Conservation (phyloP, 1,284 basidiomycete species). For the Fomitopsis betulina region DNA sequence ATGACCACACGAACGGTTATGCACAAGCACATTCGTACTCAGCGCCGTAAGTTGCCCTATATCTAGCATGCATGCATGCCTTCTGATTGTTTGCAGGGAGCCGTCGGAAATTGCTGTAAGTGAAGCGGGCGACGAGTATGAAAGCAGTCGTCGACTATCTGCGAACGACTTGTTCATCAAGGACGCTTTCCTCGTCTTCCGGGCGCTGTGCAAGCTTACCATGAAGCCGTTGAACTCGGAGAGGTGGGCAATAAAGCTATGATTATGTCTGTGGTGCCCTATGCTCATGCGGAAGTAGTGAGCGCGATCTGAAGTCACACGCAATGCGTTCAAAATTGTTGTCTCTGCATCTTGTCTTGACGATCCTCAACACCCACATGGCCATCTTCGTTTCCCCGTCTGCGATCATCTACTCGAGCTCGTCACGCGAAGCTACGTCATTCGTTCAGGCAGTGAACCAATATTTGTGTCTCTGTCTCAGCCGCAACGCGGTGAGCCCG, state of each 20-base stretch:
- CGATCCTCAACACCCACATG: slow-evolving; percentile 91
- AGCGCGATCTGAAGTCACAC: slow-evolving; percentile 90
- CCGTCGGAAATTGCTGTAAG: slow-evolving; percentile 21
- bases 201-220: slow-evolving; percentile 94
- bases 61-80: neutral
- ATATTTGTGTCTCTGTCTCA: slow-evolving; percentile 91
- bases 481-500: slow-evolving; percentile 93
- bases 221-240: slow-evolving; percentile 95
- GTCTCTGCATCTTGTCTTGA: slow-evolving; percentile 88
- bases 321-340: slow-evolving; percentile 94
- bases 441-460: slow-evolving; percentile 93
- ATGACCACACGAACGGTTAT: neutral
- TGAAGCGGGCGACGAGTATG: slow-evolving; percentile 18
- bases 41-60: neutral
- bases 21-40: neutral
- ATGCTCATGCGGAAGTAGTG: slow-evolving; percentile 43
- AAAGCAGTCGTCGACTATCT: slow-evolving; percentile 32
- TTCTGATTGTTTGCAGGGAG: slow-evolving; percentile 7
- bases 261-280: slow-evolving; percentile 12
- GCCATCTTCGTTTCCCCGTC: slow-evolving; percentile 81
- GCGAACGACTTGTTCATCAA: slow-evolving; percentile 88
- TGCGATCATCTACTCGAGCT: slow-evolving; percentile 85
- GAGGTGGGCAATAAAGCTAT: slow-evolving; percentile 46
- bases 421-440: slow-evolving; percentile 79
- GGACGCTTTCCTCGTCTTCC: slow-evolving; percentile 94